Conservation (phyloP, 345 rosid species). For the Ceriops zippeliana region DNA sequence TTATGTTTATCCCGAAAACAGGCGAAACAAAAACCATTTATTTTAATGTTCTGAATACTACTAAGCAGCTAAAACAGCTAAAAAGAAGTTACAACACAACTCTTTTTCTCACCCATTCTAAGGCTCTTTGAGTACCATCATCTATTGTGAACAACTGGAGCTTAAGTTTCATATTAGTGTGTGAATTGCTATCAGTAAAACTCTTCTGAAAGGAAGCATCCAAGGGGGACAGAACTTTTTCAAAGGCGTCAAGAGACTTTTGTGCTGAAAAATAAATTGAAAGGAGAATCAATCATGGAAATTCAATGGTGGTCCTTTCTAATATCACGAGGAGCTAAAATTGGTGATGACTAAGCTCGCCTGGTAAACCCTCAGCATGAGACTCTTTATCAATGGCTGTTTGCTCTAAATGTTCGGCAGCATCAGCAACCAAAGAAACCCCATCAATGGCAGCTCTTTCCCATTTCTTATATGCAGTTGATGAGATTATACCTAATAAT, state of each 20-base stretch:
- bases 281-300: conserved; percentile 15
- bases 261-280: conserved; percentile 36
- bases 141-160: conserved; percentile 96
- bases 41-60: conserved; percentile 1
- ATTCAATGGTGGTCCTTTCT: conserved; percentile 1
- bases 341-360: conserved; percentile 23
- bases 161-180: conserved; percentile 64
- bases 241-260: conserved; percentile 36
- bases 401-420: conserved; percentile 95
- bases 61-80: conserved; percentile 12
- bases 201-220: conserved; percentile 45
- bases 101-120: conserved; percentile 71
- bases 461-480: conserved; percentile 87
- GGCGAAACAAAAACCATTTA: conserved; percentile 22
- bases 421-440: conserved; percentile 98
- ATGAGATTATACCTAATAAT: conserved; percentile 38
- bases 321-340: conserved; percentile 13
- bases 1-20: conserved; percentile 79
- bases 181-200: conserved; percentile 46
- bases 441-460: conserved; percentile 99
- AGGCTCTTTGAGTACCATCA: conserved; percentile 73
- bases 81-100: conserved; percentile 22
- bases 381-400: conserved; percentile 48
- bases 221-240: conserved; percentile 39
- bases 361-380: conserved; percentile 39